Percentiles rank a stretch among this genome's conserved stretches.
These are phyloP conservation scores for Yamadazyma epiphylla DNA, from an alignment of 1,139 yeast species.

Conservation along the genomic window DNA sequence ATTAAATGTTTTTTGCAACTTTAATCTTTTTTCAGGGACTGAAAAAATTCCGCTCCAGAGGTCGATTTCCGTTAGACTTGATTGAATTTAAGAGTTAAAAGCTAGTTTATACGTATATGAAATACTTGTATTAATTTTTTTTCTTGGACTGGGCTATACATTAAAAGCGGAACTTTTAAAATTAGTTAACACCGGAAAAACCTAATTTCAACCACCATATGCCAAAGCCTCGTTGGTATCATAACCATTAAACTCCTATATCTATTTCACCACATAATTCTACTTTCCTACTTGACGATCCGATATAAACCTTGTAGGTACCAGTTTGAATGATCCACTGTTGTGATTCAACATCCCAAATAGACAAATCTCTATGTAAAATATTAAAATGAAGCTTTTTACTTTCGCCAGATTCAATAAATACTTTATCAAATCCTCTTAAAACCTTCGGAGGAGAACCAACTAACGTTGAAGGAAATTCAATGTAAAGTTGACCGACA, in stretches of 20 bases:
- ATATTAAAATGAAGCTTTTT: constrained; percentile 42
- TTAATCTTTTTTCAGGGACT: too few relatives aligned
- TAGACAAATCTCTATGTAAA: constrained; percentile 51
- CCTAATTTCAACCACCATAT: too few relatives aligned
- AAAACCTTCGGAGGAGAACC: constrained; percentile 49
- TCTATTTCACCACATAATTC: constrained; percentile 48
- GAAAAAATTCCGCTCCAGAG: too few relatives aligned
- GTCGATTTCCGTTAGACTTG: too few relatives aligned
- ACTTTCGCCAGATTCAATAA: constrained; percentile 40
- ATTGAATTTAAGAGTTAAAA: too few relatives aligned
- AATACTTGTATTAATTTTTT: too few relatives aligned
- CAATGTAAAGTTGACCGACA: constrained; percentile 57
- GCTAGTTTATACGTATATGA: too few relatives aligned
- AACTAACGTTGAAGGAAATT: constrained; percentile 43
- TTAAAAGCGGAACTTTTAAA: too few relatives aligned
- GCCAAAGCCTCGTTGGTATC: too few relatives aligned
- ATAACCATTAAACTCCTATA: constrained; percentile 23
- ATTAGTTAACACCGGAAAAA: too few relatives aligned
- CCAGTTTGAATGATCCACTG: constrained; percentile 64
- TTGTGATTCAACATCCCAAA: constrained; percentile 57
- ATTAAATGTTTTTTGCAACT: too few relatives aligned
- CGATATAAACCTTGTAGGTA: constrained; percentile 49
- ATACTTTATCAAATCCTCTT: constrained; percentile 59
- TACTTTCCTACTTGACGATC: constrained; percentile 50
- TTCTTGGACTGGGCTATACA: too few relatives aligned